Conservation (phyloP, 2,329 filamentous ascomycete species). For the Fusarium protoensiforme region DNA sequence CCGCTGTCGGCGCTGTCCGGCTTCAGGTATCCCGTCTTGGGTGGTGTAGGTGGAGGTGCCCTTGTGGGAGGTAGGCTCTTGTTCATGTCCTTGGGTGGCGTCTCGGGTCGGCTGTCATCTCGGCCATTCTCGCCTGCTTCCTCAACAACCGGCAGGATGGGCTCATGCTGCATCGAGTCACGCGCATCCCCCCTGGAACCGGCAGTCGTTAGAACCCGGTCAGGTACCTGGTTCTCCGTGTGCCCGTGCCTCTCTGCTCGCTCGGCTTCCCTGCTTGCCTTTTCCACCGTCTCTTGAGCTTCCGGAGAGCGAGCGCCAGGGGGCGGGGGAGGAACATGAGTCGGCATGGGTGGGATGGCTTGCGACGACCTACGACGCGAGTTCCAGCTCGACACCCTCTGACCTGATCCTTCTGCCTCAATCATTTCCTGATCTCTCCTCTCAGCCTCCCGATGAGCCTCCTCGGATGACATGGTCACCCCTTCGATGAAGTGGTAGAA, state of each 20-base stretch:
- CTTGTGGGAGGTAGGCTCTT: constrained; percentile 57
- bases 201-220: constrained; percentile 64
- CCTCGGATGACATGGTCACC: constrained; percentile 90
- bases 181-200: constrained; percentile 54
- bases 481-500: constrained; percentile 93
- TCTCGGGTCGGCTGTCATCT: constrained; percentile 56
- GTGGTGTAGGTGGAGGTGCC: constrained; percentile 50
- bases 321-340: constrained; percentile 57
- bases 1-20: constrained; percentile 61
- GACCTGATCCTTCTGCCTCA: constrained; percentile 47
- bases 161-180: constrained; percentile 67
- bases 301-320: constrained; percentile 51
- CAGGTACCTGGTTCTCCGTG: constrained; percentile 65
- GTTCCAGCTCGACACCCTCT: constrained; percentile 52
- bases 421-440: constrained; percentile 71
- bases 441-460: constrained; percentile 75
- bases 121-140: constrained; percentile 78
- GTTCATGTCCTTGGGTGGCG: constrained; percentile 53
- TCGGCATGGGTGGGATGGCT: constrained; percentile 57
- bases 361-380: constrained; percentile 49
- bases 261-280: constrained; percentile 52
- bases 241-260: constrained; percentile 48
- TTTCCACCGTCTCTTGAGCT: constrained; percentile 53
- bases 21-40: constrained; percentile 49
- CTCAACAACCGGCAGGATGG: constrained; percentile 83